Base-by-base conservation (phyloP, 352 stramenopile genomes). In the Saprolegnia diclina region DNA sequence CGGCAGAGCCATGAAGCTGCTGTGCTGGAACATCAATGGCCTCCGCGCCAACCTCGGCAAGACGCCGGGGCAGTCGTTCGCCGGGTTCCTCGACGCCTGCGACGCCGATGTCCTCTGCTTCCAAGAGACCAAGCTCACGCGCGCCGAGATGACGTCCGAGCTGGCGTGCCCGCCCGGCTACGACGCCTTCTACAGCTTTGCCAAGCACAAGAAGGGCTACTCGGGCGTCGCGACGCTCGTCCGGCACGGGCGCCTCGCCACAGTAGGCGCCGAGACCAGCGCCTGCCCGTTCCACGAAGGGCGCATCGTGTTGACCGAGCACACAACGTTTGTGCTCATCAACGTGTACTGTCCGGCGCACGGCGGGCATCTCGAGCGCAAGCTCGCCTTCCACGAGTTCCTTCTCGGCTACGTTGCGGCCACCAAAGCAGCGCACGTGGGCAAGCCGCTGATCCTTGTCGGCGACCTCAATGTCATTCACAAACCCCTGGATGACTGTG, bases 11-110 rank as follows among this genome's bases (percentile, higher is more conserved):
- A 69, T 69, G 63, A 52, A 61, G 21, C 40, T 92, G 65, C 54
- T 91, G 74, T 90, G 83, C n/a, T 94, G 87, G 87, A 94, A 94
- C 72, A 76, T 94, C 63, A 94, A 94, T 73, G 87, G 87, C 22
- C 75, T 94, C 72, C 83, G 85, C 64, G 84, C 87, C 3, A 79
- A 90, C 48, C 73, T 94, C 57, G 79, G 87, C 69, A 64, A 66
- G 46, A 48, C 42, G 18, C 37, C 57, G 1, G 42, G 35, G 22
- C 42, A 63, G 45, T 42, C 32, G n/a, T 26, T 69, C 35, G 53
- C 45, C 35, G 65, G 82, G 57, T 79, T 94, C 52, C 70, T 94
- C 32, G 67, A 81, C 37, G 75, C 59, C 13, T 74, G 92, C 21
- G 72, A 83, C 0, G 85, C 85, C 0, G 85, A 93, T 53, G 79